phyloP scores from a whole-genome alignment of 441 rosid species.

The Pelargonium myrrhifolium region DNA sequence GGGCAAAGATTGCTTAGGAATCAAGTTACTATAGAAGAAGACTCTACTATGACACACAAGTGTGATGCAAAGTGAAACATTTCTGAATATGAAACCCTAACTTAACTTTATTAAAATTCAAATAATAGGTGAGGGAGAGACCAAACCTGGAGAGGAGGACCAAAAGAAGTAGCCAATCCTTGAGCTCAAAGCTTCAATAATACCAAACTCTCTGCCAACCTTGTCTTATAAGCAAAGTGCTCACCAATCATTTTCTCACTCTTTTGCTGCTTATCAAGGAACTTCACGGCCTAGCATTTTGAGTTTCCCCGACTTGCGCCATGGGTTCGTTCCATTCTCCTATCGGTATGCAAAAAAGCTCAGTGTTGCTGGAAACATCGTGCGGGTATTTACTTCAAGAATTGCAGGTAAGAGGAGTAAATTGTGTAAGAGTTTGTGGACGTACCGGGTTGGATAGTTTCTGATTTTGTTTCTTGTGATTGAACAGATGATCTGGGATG shows the following conservation, averaged over 20 bases:
- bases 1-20: constrained; percentile 25
- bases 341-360: constrained; percentile 51
- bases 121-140: constrained; percentile 23
- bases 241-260: constrained; percentile 25
- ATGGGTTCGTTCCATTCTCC: constrained; percentile 76
- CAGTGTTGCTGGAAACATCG: constrained; percentile 63
- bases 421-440: constrained; percentile 4
- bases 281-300: constrained; percentile 20
- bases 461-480: constrained; percentile 10
- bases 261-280: constrained; percentile 24
- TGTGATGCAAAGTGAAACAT: constrained; percentile 19
- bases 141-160: constrained; percentile 28
- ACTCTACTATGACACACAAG: constrained; percentile 6
- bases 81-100: constrained; percentile 31
- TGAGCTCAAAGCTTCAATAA: constrained; percentile 61
- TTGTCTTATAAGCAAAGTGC: constrained; percentile 72
- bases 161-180: constrained; percentile 39
- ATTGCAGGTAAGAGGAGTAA: constrained; percentile 54
- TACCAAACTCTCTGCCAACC: constrained; percentile 60
- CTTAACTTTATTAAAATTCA: constrained; percentile 14
- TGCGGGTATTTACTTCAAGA: constrained; percentile 91
- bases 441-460: constrained; percentile 1
- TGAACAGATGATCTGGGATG: constrained; percentile 94
- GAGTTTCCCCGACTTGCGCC: constrained; percentile 14
- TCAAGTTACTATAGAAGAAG: constrained; percentile 22